phyloP scores from a whole-genome alignment of 768 basidiomycete species.

The Tylopilus subfusipes region DNA sequence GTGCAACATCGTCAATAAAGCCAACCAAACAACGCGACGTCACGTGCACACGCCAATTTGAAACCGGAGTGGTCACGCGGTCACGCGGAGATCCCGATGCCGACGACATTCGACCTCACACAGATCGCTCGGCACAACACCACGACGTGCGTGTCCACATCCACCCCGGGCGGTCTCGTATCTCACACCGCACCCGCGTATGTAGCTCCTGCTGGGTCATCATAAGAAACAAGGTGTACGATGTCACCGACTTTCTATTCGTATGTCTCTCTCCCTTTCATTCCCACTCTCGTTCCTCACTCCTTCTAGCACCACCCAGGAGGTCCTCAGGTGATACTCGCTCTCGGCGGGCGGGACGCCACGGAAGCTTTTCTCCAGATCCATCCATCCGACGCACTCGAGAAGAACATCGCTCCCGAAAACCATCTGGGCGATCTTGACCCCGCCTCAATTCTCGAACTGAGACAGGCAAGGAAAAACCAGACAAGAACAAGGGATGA shows the following conservation, averaged over 20 bases:
- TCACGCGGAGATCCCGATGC: too few relatives aligned
- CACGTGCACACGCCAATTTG: constrained; percentile 30
- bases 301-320: constrained; percentile 67
- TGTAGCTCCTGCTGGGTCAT: constrained; percentile 83
- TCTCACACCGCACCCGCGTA: constrained; percentile 6
- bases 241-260: constrained; percentile 75
- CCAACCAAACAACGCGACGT: constrained; percentile 50
- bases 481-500: constrained; percentile 65
- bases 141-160: constrained; percentile 36
- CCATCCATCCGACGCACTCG: constrained; percentile 79
- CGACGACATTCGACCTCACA: constrained; percentile 45
- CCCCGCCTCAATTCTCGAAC: constrained; percentile 36
- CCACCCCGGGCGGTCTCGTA: not conserved
- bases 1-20: constrained; percentile 43
- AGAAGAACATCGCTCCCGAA: constrained; percentile 62
- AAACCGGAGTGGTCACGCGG: too few relatives aligned
- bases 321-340: constrained; percentile 76
- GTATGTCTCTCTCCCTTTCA: constrained; percentile 34
- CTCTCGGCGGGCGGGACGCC: constrained; percentile 85
- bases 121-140: constrained; percentile 63
- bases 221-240: constrained; percentile 77
- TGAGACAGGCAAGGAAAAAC: constrained; percentile 38
- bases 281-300: not conserved
- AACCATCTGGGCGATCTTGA: constrained; percentile 73
- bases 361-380: constrained; percentile 74